Evolutionary conservation across 1,284 basidiomycete genomes (phyloP).

Genomic region (Ceratobasidium sp.): DNA sequence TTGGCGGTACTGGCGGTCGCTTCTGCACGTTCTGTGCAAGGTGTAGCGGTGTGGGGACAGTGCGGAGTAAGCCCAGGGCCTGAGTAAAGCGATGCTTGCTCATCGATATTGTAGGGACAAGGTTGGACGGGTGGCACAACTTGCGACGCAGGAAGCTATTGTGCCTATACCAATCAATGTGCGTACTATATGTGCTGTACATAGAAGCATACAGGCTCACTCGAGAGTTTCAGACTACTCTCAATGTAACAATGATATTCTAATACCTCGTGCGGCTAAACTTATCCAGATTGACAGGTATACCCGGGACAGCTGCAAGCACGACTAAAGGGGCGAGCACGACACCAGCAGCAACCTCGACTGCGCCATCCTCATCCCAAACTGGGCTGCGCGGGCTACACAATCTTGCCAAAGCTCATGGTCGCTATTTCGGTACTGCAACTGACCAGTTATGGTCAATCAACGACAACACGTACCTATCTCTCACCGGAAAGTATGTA

Average conservation of each 20-base stretch:
- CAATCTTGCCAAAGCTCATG: slow-evolving; percentile 31
- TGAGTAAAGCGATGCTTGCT: background rate
- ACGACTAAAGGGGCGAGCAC: background rate
- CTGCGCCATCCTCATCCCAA: background rate
- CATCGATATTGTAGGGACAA: background rate
- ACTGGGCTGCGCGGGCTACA: slow-evolving; percentile 35
- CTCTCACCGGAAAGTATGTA: slow-evolving; percentile 38
- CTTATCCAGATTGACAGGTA: background rate
- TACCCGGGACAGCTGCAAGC: background rate
- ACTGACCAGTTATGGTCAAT: slow-evolving; percentile 33
- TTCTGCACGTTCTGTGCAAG: background rate
- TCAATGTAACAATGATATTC: background rate
- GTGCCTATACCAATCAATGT: background rate
- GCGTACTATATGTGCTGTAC: background rate
- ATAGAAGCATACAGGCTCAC: background rate
- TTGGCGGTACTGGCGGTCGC: background rate
- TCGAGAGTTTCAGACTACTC: background rate
- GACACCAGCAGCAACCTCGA: background rate
- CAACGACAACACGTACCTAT: slow-evolving; percentile 23
- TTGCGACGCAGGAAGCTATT: slow-evolving; percentile 20
- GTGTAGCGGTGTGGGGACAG: slow-evolving; percentile 20
- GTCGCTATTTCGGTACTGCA: slow-evolving; percentile 39
- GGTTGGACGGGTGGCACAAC: slow-evolving; percentile 30
- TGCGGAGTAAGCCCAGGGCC: slow-evolving; percentile 10
- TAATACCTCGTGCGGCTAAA: background rate